These are phyloP conservation scores for Candida boleticola DNA, from an alignment of 805 yeast species.

Conservation along the genomic window DNA sequence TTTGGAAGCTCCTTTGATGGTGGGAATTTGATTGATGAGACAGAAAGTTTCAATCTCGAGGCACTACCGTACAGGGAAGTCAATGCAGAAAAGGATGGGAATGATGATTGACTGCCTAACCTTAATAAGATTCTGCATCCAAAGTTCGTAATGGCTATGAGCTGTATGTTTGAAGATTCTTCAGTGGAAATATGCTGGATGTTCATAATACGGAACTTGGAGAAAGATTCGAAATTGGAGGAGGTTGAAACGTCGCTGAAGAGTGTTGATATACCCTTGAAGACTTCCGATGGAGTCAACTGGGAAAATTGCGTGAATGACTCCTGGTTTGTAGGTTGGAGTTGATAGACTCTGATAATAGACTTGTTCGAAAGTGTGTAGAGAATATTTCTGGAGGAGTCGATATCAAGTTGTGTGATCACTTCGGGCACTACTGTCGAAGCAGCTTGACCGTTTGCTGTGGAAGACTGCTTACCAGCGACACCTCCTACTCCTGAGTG, in stretches of 20 bases:
- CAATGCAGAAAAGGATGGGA: constrained; percentile 19
- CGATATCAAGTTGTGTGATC: constrained; percentile 65
- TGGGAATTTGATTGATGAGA: constrained; percentile 58
- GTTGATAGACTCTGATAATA: constrained; percentile 72
- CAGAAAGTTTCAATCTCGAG: constrained; percentile 33
- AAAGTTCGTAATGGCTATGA: constrained; percentile 75
- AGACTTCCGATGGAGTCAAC: constrained; percentile 45
- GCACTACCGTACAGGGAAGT: constrained; percentile 14
- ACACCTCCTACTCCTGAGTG: constrained; percentile 1
- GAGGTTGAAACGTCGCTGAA: constrained; percentile 45
- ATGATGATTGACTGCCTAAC: constrained; percentile 36
- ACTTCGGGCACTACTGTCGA: constrained; percentile 46
- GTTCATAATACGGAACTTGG: constrained; percentile 56
- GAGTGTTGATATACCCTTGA: constrained; percentile 48
- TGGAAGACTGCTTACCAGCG: background rate
- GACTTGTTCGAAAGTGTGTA: constrained; percentile 84
- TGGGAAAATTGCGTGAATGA: constrained; percentile 33
- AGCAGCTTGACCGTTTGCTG: constrained; percentile 10
- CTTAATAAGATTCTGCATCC: constrained; percentile 78
- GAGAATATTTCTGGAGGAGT: constrained; percentile 70
- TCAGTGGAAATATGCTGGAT: constrained; percentile 57
- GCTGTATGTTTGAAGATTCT: constrained; percentile 67
- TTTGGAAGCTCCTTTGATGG: constrained; percentile 51
- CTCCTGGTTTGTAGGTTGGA: constrained; percentile 39
- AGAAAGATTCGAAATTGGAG: constrained; percentile 48